Conservation (phyloP, 306 rosid species). For the Corylus avellana region DNA sequence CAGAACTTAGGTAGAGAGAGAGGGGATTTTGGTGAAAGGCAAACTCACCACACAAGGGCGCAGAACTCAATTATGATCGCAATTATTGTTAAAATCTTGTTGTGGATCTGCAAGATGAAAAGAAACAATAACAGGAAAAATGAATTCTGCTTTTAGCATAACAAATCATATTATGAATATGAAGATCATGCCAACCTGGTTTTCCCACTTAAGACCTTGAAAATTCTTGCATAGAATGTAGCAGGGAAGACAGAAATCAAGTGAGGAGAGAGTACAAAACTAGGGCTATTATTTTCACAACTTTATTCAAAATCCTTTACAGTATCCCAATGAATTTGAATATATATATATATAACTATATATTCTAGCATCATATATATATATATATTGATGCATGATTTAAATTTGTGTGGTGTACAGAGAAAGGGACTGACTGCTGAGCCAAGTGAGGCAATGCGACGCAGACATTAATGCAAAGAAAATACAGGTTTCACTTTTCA, state of each 20-base stretch:
- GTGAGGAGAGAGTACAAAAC: not conserved
- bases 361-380: too few relatives aligned
- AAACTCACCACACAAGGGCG: slow-evolving; percentile 81
- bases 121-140: not conserved
- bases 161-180: not conserved
- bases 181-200: not conserved
- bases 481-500: not conserved
- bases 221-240: not conserved
- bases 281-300: not conserved
- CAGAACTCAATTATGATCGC: slow-evolving; percentile 80
- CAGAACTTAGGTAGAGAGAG: slow-evolving; percentile 21
- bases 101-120: slow-evolving; percentile 63
- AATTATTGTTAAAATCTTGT: slow-evolving; percentile 72
- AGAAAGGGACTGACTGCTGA: not conserved
- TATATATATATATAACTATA: too few relatives aligned
- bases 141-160: not conserved
- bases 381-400: not conserved
- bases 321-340: not conserved
- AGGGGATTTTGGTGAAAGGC: slow-evolving; percentile 9
- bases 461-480: not conserved
- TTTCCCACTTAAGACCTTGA: not conserved
- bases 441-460: not conserved
- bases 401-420: not conserved
- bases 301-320: not conserved
- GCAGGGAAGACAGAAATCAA: not conserved